Evolutionary conservation across 257 asterid species (phyloP), one percentile per base, ranked within the genome.

Genomic region (Nicotiana sylvestris): DNA sequence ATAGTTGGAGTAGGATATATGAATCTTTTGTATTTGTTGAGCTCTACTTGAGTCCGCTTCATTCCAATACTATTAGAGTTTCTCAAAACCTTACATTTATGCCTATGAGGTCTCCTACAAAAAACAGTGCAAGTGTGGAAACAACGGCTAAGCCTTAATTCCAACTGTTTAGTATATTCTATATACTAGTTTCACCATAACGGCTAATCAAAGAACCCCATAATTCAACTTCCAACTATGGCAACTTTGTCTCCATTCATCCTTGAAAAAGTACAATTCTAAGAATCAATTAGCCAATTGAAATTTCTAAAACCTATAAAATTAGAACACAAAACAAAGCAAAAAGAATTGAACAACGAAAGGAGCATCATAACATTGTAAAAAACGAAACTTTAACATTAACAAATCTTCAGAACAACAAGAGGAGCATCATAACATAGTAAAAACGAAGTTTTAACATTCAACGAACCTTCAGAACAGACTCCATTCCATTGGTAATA

Each of bases 401-500:
- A 82, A 82, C 92, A 76, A 83, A 96, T 98, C 99, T 96, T 96
- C 83, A 96, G 72, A 85, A 96, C 25, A 58, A 57, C 12, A 27
- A 67, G 37, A 32, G 35, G 43, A 78, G 56, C 29, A 72, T 35
- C 39, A 78, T 18, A 68, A 58, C 60, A 46, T 3, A 32, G 33
- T 69, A n/a, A 43, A 43, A 65, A 30, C 37, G 82, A 64, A 66
- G 80, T 27, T 81, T 27, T 68, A 83, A 81, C 46, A 76, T 76
- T 56, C 3, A 82, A 82, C 92, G 72, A 83, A 96, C 99, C 99
- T 96, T 96, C 83, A 96, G 78, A 84, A 96, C 98, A 86, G 90
- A 13, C 83, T 96, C 99, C 99, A 96, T 94, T 56, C 92, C 92
- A 86, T 88, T 91, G 27, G 97, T 93, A 74, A 96, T 92, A 90